Conservation (phyloP, 2,329 filamentous ascomycete species). For the Dactylonectria estremocensis region DNA sequence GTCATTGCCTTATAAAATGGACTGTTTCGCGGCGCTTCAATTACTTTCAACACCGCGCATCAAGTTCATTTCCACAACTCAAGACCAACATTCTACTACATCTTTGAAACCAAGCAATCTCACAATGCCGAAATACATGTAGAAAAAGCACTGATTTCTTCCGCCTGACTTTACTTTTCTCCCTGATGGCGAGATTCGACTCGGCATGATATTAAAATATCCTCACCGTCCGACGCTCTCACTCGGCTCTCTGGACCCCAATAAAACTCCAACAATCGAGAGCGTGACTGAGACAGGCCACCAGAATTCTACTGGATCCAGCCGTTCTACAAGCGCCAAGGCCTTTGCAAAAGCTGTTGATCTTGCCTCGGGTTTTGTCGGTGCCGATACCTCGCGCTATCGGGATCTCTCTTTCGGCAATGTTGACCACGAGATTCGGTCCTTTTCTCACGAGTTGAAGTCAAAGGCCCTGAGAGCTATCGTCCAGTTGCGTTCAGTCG, state of each 20-base stretch:
- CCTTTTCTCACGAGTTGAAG: neutral
- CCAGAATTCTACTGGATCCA: neutral
- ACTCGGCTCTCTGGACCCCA: neutral
- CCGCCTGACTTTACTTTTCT: neutral
- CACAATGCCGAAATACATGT: too few species aligned
- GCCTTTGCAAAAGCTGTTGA: neutral
- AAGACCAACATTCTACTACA: too few species aligned
- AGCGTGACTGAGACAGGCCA: neutral
- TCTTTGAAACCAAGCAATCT: too few species aligned
- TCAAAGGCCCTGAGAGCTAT: neutral
- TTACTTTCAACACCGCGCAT: too few species aligned
- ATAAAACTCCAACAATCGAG: neutral
- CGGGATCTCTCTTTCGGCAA: neutral
- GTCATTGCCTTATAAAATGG: too few species aligned
- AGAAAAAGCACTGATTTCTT: neutral
- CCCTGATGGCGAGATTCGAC: neutral
- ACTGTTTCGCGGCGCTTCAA: too few species aligned
- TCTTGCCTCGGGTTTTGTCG: neutral
- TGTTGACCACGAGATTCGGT: neutral
- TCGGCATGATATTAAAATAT: neutral
- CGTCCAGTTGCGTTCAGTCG: too few species aligned
- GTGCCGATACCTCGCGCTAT: neutral
- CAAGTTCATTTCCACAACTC: too few species aligned
- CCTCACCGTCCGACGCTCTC: neutral
- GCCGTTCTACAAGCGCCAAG: neutral